Evolutionary conservation across 2,329 filamentous ascomycete species (phyloP).

Genomic region (Penicillium aurantiogriseum): DNA sequence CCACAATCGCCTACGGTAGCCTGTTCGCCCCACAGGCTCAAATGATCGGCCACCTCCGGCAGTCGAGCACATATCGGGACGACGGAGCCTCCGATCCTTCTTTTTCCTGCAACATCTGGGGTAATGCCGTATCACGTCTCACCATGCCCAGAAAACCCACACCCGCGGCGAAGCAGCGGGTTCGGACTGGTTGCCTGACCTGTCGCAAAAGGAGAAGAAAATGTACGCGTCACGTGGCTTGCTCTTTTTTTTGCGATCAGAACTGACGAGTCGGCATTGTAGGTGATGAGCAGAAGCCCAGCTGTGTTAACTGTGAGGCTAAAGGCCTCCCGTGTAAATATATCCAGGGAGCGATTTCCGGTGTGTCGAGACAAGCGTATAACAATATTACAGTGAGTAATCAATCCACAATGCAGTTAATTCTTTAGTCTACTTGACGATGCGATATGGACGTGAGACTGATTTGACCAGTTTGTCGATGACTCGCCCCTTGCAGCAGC

Average conservation of each 20-base stretch:
- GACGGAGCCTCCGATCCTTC: conserved; percentile 18
- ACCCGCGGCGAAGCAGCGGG: conserved; percentile 25
- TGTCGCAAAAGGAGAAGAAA: conserved; percentile 28
- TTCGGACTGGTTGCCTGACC: conserved; percentile 27
- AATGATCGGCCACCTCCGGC: conserved; percentile 13
- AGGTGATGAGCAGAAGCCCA: conserved; percentile 29
- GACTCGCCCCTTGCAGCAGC: conserved; percentile 16
- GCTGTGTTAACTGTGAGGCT: conserved; percentile 25
- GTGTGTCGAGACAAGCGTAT: conserved; percentile 13
- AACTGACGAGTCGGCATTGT: not conserved
- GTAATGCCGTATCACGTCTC: conserved; percentile 10
- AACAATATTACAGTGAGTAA: conserved; percentile 19
- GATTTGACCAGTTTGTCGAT: conserved; percentile 19
- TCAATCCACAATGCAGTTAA: not conserved
- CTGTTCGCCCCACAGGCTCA: not conserved
- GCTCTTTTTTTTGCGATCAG: not conserved
- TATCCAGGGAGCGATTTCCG: conserved; percentile 5
- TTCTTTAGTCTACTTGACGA: not conserved
- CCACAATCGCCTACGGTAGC: not conserved
- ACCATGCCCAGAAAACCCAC: conserved; percentile 25
- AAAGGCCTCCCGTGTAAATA: conserved; percentile 28
- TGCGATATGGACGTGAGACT: not conserved
- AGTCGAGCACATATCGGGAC: conserved; percentile 7
- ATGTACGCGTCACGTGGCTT: conserved; percentile 16
- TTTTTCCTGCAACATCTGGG: conserved; percentile 15